These are phyloP conservation scores for Melaleuca alternifolia DNA, from an alignment of 345 rosid species.

Conservation along the genomic window DNA sequence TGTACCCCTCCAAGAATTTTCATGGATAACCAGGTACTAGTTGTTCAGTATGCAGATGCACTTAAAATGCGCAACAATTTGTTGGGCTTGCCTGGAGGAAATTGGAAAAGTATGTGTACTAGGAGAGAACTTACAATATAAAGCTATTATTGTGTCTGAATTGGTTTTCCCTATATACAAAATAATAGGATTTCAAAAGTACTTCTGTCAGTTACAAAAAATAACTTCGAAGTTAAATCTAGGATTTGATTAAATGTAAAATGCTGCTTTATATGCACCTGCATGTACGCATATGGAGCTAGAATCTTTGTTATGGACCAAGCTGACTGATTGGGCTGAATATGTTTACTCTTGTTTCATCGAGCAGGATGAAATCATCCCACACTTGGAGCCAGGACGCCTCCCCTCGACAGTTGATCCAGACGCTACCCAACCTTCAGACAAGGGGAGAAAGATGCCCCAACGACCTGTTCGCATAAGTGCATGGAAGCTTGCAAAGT, in stretches of 20 bases:
- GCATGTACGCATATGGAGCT: neutral
- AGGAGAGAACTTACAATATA: neutral
- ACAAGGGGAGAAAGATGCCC: slow-evolving; percentile 46
- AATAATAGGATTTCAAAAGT: neutral
- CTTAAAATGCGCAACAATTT: neutral
- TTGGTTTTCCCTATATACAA: neutral
- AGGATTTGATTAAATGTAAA: neutral
- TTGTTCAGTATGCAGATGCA: neutral
- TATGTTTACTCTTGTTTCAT: neutral
- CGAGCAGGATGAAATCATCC: slow-evolving; percentile 81
- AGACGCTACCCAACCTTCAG: slow-evolving; percentile 30
- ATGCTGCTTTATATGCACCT: neutral
- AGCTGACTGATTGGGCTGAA: neutral
- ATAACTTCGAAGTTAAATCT: neutral
- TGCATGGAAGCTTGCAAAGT: slow-evolving; percentile 86
- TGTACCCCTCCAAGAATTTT: slow-evolving; percentile 97
- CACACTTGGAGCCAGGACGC: slow-evolving; percentile 80
- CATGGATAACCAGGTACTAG: slow-evolving; percentile 80
- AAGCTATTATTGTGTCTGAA: neutral
- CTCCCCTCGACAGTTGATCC: slow-evolving; percentile 76
- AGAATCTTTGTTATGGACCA: neutral
- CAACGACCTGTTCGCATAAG: slow-evolving; percentile 79
- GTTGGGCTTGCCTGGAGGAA: neutral
- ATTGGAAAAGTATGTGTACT: neutral
- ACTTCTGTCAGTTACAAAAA: neutral